Percentiles rank a stretch among this genome's conserved stretches.
Evolutionary conservation across 345 rosid species (phyloP).

Genomic region (Hibiscus trionum): DNA sequence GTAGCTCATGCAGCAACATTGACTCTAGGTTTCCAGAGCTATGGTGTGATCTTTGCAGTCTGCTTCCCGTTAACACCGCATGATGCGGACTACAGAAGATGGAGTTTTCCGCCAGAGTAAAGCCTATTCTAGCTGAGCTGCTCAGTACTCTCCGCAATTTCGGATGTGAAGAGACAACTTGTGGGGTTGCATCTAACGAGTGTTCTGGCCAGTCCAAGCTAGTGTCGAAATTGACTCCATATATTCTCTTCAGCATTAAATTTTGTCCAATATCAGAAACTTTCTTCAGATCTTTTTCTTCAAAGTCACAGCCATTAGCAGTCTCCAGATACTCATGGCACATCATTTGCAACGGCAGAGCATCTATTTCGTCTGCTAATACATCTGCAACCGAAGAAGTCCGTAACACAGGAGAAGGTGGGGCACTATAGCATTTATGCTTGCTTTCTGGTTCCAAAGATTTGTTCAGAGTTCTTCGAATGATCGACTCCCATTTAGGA

Average conservation of each 20-base stretch:
- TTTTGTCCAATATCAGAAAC: slow-evolving; percentile 25
- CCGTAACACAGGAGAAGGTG: slow-evolving; percentile 77
- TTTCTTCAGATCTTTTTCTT: slow-evolving; percentile 20
- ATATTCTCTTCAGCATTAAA: slow-evolving; percentile 34
- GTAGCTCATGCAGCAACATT: slow-evolving; percentile 34
- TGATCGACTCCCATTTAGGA: slow-evolving; percentile 83
- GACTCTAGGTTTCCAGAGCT: slow-evolving; percentile 56
- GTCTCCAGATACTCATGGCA: slow-evolving; percentile 28
- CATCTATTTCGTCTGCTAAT: slow-evolving; percentile 44
- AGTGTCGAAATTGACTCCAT: slow-evolving; percentile 29
- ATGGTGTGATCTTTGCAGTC: slow-evolving; percentile 57
- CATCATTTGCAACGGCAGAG: slow-evolving; percentile 35
- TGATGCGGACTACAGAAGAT: slow-evolving; percentile 21
- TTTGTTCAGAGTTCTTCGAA: slow-evolving; percentile 83
- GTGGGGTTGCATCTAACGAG: slow-evolving; percentile 68
- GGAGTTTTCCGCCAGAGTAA: slow-evolving; percentile 36
- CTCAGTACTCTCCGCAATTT: slow-evolving; percentile 67
- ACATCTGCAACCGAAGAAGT: slow-evolving; percentile 68
- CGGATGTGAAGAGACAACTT: slow-evolving; percentile 41
- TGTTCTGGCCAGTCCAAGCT: slow-evolving; percentile 82
- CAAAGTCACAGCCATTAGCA: slow-evolving; percentile 17
- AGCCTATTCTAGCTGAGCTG: slow-evolving; percentile 64
- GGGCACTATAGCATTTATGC: slow-evolving; percentile 72
- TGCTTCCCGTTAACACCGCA: slow-evolving; percentile 27
- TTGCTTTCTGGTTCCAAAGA: slow-evolving; percentile 41